A percentile compares a stretch with the other conserved stretches of the same genome.
These are phyloP conservation scores for Leishmania mexicana DNA, from an alignment of 208 protist genomes.

Conservation along the genomic window DNA sequence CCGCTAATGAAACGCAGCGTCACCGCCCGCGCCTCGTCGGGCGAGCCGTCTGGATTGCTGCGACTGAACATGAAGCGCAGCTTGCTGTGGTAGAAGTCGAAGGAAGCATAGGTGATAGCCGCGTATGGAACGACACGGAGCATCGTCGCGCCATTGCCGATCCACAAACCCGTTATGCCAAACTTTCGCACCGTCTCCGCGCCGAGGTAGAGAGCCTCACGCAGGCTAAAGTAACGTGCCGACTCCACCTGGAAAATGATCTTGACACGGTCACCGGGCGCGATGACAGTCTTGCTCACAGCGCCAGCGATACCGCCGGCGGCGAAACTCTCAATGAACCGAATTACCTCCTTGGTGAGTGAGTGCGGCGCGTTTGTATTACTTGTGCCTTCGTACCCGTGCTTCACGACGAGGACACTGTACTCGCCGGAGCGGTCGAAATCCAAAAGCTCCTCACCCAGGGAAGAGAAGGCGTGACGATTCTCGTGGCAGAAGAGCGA, in stretches of 20 bases:
- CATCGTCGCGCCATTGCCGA: slow-evolving; percentile 95
- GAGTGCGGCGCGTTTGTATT: slow-evolving; percentile 10
- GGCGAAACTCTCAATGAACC: slow-evolving; percentile 89
- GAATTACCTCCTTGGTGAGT: slow-evolving; percentile 48
- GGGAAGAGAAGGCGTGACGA: slow-evolving; percentile 50
- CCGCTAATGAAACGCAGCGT: slow-evolving; percentile 81
- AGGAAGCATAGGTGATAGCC: slow-evolving; percentile 94
- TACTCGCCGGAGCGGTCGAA: slow-evolving; percentile 77
- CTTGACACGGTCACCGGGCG: slow-evolving; percentile 94
- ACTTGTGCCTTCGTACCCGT: slow-evolving; percentile 30
- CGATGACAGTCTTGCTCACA: slow-evolving; percentile 93
- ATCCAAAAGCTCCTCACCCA: slow-evolving; percentile 56
- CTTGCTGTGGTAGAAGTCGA: slow-evolving; percentile 87
- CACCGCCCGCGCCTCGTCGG: slow-evolving; percentile 55
- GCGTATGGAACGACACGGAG: slow-evolving; percentile 95
- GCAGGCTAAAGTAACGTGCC: slow-evolving; percentile 56
- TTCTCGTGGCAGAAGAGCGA: slow-evolving; percentile 72
- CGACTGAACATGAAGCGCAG: slow-evolving; percentile 13
- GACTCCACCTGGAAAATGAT: slow-evolving; percentile 96
- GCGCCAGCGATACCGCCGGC: slow-evolving; percentile 94
- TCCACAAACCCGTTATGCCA: slow-evolving; percentile 90
- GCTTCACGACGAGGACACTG: slow-evolving; percentile 45
- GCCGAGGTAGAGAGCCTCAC: slow-evolving; percentile 65
- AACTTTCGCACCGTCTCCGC: slow-evolving; percentile 81
- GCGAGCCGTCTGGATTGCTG: slow-evolving; percentile 27